Evolutionary conservation across 331 rosid genomes (phyloP), one percentile per base, ranked within the genome.

Genomic region (Pyracantha coccinea): DNA sequence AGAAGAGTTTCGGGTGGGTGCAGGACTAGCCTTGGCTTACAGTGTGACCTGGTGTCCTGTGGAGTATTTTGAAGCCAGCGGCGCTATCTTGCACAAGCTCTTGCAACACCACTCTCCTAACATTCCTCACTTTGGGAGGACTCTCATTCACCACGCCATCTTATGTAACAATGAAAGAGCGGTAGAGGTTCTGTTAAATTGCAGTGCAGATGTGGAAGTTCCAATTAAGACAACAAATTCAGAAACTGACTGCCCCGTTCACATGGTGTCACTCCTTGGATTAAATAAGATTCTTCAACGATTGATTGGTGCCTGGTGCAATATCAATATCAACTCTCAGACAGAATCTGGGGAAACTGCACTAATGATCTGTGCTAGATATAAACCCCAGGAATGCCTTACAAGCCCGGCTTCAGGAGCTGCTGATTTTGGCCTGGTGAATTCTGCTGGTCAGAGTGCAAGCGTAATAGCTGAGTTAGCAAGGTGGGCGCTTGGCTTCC

Each of bases 1-100:
- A 72, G 94, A 87, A 66, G 94, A 85, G 62, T 80, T 79, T 80
- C 88, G 94, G 12, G 94, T 87, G 1, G 94, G 94, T 53, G 94
- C 86, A 58, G 94, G 91, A 74, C 84, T 85, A 72, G 91, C 88
- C 1, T 90, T 87, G 78, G 82, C 91, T 19, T 89, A 85, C 47
- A 79, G 88, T 13, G 74, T 87, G 74, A 78, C 85, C 8, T 89
- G 94, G 91, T 87, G 94, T 75, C 90, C 94, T 7, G 94, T 89
- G 78, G 94, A 89, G 77, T 89, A 89, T 57, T 89, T 85, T 73
- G 91, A 89, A 76, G 82, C 86, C 35, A 89, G 75, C 16, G 89
- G 91, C 29, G 70, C 83, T 53, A 89, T 87, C 74, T 77, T 89
- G 72, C 76, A 41, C 0, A 83, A 76, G 88, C 82, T 89, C 7